Base-by-base conservation (phyloP, 257 asterid genomes). In the Solanum etuberosum region DNA sequence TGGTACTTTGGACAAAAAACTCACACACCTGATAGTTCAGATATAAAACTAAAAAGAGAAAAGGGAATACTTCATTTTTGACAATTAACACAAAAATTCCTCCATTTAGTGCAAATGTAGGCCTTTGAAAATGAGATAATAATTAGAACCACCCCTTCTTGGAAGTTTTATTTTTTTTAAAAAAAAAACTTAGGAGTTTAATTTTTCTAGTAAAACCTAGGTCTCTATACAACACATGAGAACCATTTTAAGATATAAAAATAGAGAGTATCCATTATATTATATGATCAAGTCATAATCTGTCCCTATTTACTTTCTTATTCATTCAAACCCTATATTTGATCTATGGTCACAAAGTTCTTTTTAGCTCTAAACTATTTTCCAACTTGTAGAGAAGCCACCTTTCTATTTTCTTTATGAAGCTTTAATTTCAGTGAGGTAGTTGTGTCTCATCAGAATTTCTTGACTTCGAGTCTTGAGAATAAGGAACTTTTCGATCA, bases 261-360 rank as follows among this genome's bases (percentile, higher is more conserved):
- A 18, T 18, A 54, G 63, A 80, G 25, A 27, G 84, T 43, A 43
- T 25, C 15, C 8, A 46, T 46, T 80, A 46, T 73, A 35, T 35
- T 35, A 73, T 35, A 73, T 35, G 51, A 9, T 2, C 29, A 80
- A 48, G 65, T 80, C 40, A 15, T 27, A 27, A 27, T 80, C 18
- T 80, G 43, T 80, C 85, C 85, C 68, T 29, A 48, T 81, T 81
- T 78, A 9, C 38, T 80, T 81, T 10, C 42, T 81, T 81, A 29
- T 29, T 81, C 29, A 46, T 46, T 80, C 85, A 80, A 80, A 29
- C 85, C 42, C 67, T 46, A 80, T 43, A 7, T 31, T 14, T 65
- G 10, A 63, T 80, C 40, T 46, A 81, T 46, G 31, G 40, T 48
- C 85, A 46, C 42, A 81, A 81, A 81, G 25, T 81, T 18, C 11